Evolutionary conservation across 1,284 basidiomycete genomes (phyloP).

Genomic region (Austroboletus niveus): DNA sequence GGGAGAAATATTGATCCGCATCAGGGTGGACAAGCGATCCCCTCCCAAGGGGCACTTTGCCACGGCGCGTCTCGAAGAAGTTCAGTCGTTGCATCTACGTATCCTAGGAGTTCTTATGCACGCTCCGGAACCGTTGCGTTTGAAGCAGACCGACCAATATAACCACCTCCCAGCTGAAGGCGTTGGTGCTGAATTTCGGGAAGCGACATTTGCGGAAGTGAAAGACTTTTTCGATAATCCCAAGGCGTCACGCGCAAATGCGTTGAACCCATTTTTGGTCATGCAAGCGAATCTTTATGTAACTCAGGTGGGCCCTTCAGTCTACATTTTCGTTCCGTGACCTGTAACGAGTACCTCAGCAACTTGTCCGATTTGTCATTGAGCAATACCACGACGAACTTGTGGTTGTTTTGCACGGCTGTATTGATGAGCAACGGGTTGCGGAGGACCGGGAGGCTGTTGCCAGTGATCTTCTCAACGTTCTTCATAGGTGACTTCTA

Average conservation of each 20-base stretch:
- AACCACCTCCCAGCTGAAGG: constrained; percentile 56
- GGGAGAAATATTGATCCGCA: constrained; percentile 80
- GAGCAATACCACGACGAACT: constrained; percentile 87
- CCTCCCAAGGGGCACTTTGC: constrained; percentile 81
- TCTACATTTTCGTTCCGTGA: neutral
- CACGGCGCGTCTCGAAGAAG: constrained; percentile 76
- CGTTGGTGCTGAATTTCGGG: constrained; percentile 66
- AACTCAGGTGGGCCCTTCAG: constrained; percentile 61
- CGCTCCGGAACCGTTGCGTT: constrained; percentile 65
- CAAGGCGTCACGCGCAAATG: constrained; percentile 77
- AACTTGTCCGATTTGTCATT: constrained; percentile 87
- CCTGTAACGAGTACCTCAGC: constrained; percentile 45
- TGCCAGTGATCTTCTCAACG: constrained; percentile 77
- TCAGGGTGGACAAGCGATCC: constrained; percentile 79
- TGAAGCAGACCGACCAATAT: constrained; percentile 55
- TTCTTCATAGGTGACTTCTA: constrained; percentile 64
- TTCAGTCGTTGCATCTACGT: constrained; percentile 70
- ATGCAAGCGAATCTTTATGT: constrained; percentile 89
- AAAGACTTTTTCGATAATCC: constrained; percentile 89
- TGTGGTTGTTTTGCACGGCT: constrained; percentile 61
- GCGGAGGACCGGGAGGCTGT: constrained; percentile 72
- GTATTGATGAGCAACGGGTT: constrained; percentile 59
- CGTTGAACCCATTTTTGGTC: constrained; percentile 82
- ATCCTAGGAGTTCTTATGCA: constrained; percentile 69
- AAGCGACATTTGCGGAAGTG: constrained; percentile 81